Evolutionary conservation across 805 yeast genomes (phyloP).

Genomic region (Pachysolen tannophilus): DNA sequence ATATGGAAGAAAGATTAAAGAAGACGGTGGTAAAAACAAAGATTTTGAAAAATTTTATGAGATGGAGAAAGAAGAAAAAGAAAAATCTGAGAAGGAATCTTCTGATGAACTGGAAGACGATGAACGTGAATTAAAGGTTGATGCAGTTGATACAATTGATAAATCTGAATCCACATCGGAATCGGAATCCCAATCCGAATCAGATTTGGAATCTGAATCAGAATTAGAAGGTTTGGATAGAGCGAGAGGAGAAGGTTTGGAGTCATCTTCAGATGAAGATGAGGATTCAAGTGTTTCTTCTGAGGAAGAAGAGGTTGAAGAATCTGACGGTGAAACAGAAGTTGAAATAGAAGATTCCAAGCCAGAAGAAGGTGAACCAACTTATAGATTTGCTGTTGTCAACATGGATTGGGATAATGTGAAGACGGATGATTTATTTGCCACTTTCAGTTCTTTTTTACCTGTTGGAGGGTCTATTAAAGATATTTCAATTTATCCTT

Average conservation of each 20-base stretch:
- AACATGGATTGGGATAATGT: slow-evolving; percentile 97
- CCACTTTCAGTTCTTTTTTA: slow-evolving; percentile 78
- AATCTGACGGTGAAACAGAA: slow-evolving; percentile 44
- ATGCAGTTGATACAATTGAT: too few relatives aligned
- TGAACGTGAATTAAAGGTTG: slow-evolving; percentile 12
- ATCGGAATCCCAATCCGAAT: slow-evolving; percentile 10
- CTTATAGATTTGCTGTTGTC: slow-evolving; percentile 78
- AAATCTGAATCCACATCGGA: slow-evolving; percentile 9
- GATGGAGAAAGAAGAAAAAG: slow-evolving; percentile 19
- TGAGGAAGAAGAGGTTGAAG: slow-evolving; percentile 30
- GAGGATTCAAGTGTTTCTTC: slow-evolving; percentile 35
- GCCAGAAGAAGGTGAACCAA: slow-evolving; percentile 85
- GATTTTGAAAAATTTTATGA: slow-evolving; percentile 56
- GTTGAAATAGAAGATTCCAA: slow-evolving; percentile 46
- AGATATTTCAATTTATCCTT: slow-evolving; percentile 71
- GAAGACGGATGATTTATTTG: slow-evolving; percentile 80
- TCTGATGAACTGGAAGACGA: slow-evolving; percentile 14
- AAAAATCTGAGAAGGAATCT: slow-evolving; percentile 26
- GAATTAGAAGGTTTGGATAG: slow-evolving; percentile 32
- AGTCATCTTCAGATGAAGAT: slow-evolving; percentile 33
- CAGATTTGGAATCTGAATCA: slow-evolving; percentile 14
- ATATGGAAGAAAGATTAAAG: slow-evolving; percentile 70
- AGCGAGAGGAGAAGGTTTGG: slow-evolving; percentile 62
- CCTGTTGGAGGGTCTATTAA: slow-evolving; percentile 66
- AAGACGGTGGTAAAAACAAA: slow-evolving; percentile 29